Percentiles rank a stretch among this genome's conserved stretches.
These are phyloP conservation scores for Corylus avellana DNA, from an alignment of 306 rosid genomes.

Conservation along the genomic window DNA sequence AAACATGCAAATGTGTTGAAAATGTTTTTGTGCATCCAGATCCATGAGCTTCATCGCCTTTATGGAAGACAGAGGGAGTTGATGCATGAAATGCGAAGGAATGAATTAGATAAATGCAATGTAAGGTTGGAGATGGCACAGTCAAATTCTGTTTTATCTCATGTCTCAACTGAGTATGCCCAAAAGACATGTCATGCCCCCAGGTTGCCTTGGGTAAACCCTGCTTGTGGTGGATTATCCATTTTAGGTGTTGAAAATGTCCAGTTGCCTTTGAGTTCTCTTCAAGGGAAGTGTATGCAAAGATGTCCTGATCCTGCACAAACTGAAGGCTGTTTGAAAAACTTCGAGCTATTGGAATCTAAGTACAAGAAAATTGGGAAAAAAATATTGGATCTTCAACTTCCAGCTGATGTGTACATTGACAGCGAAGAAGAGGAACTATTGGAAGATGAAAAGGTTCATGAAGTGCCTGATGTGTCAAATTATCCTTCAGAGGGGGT, in stretches of 20 bases:
- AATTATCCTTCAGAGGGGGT: slow-evolving; percentile 39
- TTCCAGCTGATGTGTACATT: slow-evolving; percentile 70
- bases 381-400: slow-evolving; percentile 74
- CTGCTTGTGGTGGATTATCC: slow-evolving; percentile 33
- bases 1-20: slow-evolving; percentile 12
- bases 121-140: slow-evolving; percentile 40
- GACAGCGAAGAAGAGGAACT: slow-evolving; percentile 49
- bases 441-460: slow-evolving; percentile 36
- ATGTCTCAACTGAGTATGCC: slow-evolving; percentile 25
- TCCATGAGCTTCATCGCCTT: slow-evolving; percentile 81
- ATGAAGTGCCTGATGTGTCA: slow-evolving; percentile 34
- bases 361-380: slow-evolving; percentile 55
- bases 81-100: slow-evolving; percentile 57
- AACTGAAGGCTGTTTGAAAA: slow-evolving; percentile 33
- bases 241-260: slow-evolving; percentile 32
- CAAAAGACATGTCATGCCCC: slow-evolving; percentile 35
- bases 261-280: slow-evolving; percentile 35
- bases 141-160: slow-evolving; percentile 41
- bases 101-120: slow-evolving; percentile 38
- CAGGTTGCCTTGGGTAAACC: slow-evolving; percentile 39
- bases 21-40: slow-evolving; percentile 42
- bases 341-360: slow-evolving; percentile 34
- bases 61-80: slow-evolving; percentile 73
- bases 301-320: slow-evolving; percentile 29
- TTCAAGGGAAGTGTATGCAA: slow-evolving; percentile 40